These are phyloP conservation scores for Vanrija pseudolonga DNA, from an alignment of 1,284 basidiomycete genomes.

Conservation along the genomic window DNA sequence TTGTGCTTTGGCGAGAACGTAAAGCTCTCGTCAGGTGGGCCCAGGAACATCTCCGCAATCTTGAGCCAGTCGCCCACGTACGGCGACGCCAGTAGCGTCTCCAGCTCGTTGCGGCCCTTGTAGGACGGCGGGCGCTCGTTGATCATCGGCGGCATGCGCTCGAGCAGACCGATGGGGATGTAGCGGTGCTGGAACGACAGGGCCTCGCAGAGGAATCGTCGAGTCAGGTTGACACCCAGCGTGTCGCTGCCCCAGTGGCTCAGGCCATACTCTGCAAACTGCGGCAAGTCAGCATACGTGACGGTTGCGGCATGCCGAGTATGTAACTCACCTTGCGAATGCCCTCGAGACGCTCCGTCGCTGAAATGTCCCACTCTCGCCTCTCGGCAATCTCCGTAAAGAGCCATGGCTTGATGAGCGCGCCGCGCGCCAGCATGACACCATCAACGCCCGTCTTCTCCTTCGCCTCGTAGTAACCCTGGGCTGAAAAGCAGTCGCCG, in stretches of 20 bases:
- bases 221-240: slow-evolving; percentile 80
- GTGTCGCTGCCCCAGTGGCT: slow-evolving; percentile 80
- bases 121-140: slow-evolving; percentile 89
- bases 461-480: slow-evolving; percentile 62
- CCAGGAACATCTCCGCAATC: slow-evolving; percentile 91
- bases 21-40: slow-evolving; percentile 64
- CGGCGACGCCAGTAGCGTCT: slow-evolving; percentile 77
- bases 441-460: slow-evolving; percentile 80
- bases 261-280: slow-evolving; percentile 79
- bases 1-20: slow-evolving; percentile 71
- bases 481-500: slow-evolving; percentile 86
- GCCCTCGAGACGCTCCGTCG: slow-evolving; percentile 82
- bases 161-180: slow-evolving; percentile 88
- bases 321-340: slow-evolving; percentile 63
- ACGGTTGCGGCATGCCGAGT: background rate
- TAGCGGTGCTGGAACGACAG: slow-evolving; percentile 94
- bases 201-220: slow-evolving; percentile 90
- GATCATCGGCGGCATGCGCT: slow-evolving; percentile 71
- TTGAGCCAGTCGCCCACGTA: slow-evolving; percentile 90
- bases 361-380: slow-evolving; percentile 90
- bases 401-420: slow-evolving; percentile 92
- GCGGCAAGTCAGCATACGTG: background rate
- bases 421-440: slow-evolving; percentile 90
- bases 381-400: slow-evolving; percentile 93
- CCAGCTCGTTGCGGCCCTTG: slow-evolving; percentile 78